phyloP scores from a whole-genome alignment of 2,329 filamentous ascomycete genomes.

The Beauveria rudraprayagi region DNA sequence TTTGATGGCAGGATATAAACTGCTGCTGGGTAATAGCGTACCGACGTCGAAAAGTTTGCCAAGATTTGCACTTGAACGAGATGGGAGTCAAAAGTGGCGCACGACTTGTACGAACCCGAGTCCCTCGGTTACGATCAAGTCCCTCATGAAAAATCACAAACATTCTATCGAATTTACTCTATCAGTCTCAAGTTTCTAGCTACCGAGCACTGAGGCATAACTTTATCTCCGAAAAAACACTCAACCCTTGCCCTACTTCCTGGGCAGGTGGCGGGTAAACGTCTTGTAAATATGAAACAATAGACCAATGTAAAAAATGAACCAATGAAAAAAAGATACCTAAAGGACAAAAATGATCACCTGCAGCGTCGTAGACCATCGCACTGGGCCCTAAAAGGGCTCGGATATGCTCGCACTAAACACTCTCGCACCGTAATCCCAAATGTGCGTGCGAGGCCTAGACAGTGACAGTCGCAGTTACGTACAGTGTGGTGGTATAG shows the following conservation, averaged over 20 bases:
- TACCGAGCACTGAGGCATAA: background rate
- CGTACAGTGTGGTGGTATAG: conserved; percentile 16
- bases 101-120: too few species aligned
- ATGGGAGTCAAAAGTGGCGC: too few species aligned
- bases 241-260: conserved; percentile 1
- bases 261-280: conserved; percentile 8
- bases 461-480: conserved; percentile 11
- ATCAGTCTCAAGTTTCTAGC: conserved; percentile 5
- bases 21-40: too few species aligned
- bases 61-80: too few species aligned
- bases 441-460: background rate
- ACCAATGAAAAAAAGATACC: conserved; percentile 13
- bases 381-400: background rate
- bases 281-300: conserved; percentile 14
- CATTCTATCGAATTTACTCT: background rate
- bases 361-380: background rate
- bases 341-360: conserved; percentile 6
- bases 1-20: too few species aligned
- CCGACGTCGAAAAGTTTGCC: too few species aligned
- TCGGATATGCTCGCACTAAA: background rate
- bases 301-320: conserved; percentile 14
- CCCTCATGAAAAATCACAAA: too few species aligned
- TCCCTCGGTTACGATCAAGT: too few species aligned
- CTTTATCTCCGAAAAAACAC: background rate
- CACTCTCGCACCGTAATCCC: background rate